A percentile compares a stretch with the other conserved stretches of the same genome.
Evolutionary conservation across 1,284 basidiomycete genomes (phyloP).

Genomic region (Veloboletus limbatus): DNA sequence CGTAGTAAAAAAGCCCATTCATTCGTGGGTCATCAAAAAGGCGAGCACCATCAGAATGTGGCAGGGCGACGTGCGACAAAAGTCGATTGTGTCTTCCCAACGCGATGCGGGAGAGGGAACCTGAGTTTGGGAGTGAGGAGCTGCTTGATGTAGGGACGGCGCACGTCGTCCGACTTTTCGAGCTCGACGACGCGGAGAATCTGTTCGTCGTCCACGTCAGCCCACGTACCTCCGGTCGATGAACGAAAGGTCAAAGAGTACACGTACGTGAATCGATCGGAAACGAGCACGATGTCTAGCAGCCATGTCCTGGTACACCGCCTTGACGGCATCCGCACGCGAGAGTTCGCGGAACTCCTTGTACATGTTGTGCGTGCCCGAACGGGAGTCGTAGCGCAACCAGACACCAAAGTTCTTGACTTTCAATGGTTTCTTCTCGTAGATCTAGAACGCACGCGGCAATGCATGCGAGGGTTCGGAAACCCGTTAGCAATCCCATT

Average conservation of each 20-base stretch:
- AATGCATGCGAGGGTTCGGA: constrained; percentile 8
- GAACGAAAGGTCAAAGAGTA: neutral
- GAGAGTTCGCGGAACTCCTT: constrained; percentile 97
- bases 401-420: constrained; percentile 99
- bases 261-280: constrained; percentile 90
- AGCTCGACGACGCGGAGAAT: constrained; percentile 94
- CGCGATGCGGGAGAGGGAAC: constrained; percentile 98
- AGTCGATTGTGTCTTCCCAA: constrained; percentile 66
- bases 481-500: constrained; percentile 60
- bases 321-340: constrained; percentile 94
- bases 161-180: constrained; percentile 89
- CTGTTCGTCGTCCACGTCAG: constrained; percentile 38
- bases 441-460: constrained; percentile 62
- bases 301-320: constrained; percentile 99
- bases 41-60: constrained; percentile 51
- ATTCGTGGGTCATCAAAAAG: neutral
- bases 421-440: constrained; percentile 96
- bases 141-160: constrained; percentile 97
- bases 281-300: constrained; percentile 98
- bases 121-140: constrained; percentile 87
- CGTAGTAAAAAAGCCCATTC: constrained; percentile 1
- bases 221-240: neutral
- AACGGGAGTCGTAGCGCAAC: constrained; percentile 98
- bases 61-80: constrained; percentile 71
- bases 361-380: constrained; percentile 97